Evolutionary conservation across 768 basidiomycete species (phyloP).

Genomic region (Pisolithus orientalis): DNA sequence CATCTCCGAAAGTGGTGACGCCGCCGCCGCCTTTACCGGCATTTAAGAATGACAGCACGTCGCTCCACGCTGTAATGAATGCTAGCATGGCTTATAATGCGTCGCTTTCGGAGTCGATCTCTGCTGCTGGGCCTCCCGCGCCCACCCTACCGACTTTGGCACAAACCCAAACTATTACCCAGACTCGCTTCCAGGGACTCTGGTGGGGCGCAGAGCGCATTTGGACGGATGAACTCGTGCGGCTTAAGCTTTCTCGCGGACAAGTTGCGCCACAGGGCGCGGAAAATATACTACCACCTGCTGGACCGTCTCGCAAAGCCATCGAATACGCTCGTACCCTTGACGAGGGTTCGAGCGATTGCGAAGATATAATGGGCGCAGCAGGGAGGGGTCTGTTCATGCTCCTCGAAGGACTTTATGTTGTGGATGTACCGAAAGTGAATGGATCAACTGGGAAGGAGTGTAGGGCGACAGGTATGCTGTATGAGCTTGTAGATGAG

Average conservation of each 20-base stretch:
- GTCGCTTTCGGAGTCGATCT: conserved; percentile 11
- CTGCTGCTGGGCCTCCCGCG: conserved; percentile 7
- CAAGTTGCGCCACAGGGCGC: conserved; percentile 64
- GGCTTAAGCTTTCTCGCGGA: conserved; percentile 63
- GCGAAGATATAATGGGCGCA: conserved; percentile 39
- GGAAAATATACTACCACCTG: conserved; percentile 51
- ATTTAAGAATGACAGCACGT: conserved; percentile 11
- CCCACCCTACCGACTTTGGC: conserved; percentile 13
- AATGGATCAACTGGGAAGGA: conserved; percentile 44
- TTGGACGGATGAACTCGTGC: conserved; percentile 80
- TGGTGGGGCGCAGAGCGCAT: conserved; percentile 91
- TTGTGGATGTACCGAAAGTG: conserved; percentile 45
- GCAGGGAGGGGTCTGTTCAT: conserved; percentile 64
- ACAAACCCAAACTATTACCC: conserved; percentile 32
- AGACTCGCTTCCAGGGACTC: conserved; percentile 67
- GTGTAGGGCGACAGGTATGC: conserved; percentile 62
- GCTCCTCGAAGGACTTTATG: conserved; percentile 57
- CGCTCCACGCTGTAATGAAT: conserved; percentile 41
- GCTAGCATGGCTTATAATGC: conserved; percentile 40
- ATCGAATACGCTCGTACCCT: conserved; percentile 23
- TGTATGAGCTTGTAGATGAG: conserved; percentile 73
- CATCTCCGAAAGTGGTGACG: conserved; percentile 6
- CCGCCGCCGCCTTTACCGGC: conserved; percentile 7
- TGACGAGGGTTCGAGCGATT: not conserved
- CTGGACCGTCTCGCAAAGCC: conserved; percentile 42